phyloP scores from a whole-genome alignment of 306 rosid genomes.

The Oxytropis ochrocephala region DNA sequence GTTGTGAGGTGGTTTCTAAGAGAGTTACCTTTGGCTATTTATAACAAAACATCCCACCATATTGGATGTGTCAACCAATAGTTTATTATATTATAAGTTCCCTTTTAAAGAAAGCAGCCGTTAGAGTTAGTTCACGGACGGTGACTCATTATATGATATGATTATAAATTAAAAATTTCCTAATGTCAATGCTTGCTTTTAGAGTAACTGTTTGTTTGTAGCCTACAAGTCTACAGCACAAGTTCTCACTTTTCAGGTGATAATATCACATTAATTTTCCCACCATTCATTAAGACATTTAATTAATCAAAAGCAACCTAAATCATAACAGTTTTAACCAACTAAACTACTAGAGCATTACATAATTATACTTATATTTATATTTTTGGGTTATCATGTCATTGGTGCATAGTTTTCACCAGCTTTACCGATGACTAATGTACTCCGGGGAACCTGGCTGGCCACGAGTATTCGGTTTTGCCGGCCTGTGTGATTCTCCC shows the following conservation, averaged over 20 bases:
- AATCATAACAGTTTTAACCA: neutral
- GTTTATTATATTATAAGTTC: neutral
- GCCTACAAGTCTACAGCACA: constrained; percentile 44
- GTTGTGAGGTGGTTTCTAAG: constrained; percentile 28
- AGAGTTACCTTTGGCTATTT: constrained; percentile 38
- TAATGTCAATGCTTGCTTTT: constrained; percentile 48
- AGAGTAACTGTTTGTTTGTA: constrained; percentile 35
- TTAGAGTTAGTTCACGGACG: constrained; percentile 53
- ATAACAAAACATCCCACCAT: constrained; percentile 57
- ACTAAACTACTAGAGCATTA: neutral
- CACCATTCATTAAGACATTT: neutral
- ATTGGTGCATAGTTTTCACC: no score
- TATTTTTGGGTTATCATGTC: no score
- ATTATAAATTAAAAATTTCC: neutral
- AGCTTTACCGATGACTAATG: no score
- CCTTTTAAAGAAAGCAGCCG: constrained; percentile 43
- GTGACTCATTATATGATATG: constrained; percentile 35
- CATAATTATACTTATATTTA: neutral
- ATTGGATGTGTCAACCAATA: constrained; percentile 33
- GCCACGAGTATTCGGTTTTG: no score
- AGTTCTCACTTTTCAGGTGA: constrained; percentile 43
- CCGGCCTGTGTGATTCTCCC: no score
- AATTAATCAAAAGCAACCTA: constrained; percentile 3
- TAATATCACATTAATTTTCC: constrained; percentile 21
- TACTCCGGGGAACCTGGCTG: no score